Conservation (phyloP, 2,329 filamentous ascomycete species). For the Cladosporium sp. region DNA sequence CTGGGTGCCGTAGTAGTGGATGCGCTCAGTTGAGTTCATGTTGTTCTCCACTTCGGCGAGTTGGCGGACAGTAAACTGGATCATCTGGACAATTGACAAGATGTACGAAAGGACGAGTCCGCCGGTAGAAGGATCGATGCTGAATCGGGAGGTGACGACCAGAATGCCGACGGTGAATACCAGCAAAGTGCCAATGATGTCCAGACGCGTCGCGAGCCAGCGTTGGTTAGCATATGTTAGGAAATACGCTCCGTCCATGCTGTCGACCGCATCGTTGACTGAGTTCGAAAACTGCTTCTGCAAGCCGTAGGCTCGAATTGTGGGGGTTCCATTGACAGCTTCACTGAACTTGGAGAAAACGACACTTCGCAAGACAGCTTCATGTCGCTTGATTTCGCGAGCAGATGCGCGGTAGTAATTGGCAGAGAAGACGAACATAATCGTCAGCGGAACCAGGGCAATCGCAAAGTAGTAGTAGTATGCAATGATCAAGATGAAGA, state of each 20-base stretch:
- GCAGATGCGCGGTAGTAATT: slow-evolving; percentile 88
- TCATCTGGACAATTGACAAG: slow-evolving; percentile 86
- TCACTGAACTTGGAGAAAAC: slow-evolving; percentile 92
- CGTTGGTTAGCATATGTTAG: slow-evolving; percentile 93
- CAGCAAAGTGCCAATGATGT: slow-evolving; percentile 75
- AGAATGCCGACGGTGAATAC: slow-evolving; percentile 86
- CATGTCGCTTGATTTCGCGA: slow-evolving; percentile 89
- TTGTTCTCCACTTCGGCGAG: slow-evolving; percentile 94
- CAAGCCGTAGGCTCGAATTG: slow-evolving; percentile 84
- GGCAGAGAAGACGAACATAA: slow-evolving; percentile 76
- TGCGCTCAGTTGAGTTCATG: slow-evolving; percentile 92
- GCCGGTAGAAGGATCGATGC: slow-evolving; percentile 74
- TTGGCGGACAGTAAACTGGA: slow-evolving; percentile 91
- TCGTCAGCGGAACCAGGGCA: slow-evolving; percentile 62
- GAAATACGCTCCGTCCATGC: slow-evolving; percentile 93
- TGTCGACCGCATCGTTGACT: slow-evolving; percentile 70
- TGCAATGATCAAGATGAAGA: slow-evolving; percentile 88
- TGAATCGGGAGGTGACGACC: slow-evolving; percentile 86
- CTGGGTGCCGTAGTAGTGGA: slow-evolving; percentile 81
- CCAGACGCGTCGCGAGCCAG: slow-evolving; percentile 82
- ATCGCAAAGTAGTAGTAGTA: slow-evolving; percentile 87
- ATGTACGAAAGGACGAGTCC: slow-evolving; percentile 92
- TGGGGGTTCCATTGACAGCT: slow-evolving; percentile 75
- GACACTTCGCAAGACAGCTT: slow-evolving; percentile 77
- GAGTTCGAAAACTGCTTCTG: slow-evolving; percentile 67